Base-by-base conservation (phyloP, 164 flowering plant genomes). In the Vitis rotundifolia region DNA sequence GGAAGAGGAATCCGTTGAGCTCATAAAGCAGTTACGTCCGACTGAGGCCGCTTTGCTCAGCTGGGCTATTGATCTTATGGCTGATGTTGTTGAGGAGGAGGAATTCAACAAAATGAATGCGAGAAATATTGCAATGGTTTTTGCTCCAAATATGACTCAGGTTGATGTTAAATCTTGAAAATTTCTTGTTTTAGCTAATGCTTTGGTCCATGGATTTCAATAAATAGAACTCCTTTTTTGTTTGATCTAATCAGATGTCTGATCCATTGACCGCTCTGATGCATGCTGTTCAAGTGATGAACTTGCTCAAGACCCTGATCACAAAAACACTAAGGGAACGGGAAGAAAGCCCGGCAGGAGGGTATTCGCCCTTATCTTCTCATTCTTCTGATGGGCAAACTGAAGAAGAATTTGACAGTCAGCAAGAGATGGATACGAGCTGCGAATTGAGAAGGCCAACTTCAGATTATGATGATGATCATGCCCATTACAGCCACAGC, bases 201-300 rank as follows among this genome's bases (percentile, higher is more conserved):
- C 2, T 57, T n/a, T 44, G 29, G 6, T 18, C 13, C 60, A 16
- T 47, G 61, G 70, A 37, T 61, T 69, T 64, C 47, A 61, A 44
- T 11, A 5, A 22, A 54, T 51, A 29, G 48, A 47, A 19, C n/a
- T 12, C 13, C 9, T 63, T 44, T 70, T 58, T 68, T 18, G 37
- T 49, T 60, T 71, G 37, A 11, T 49, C 57, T 71, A 19, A 11
- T 15, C 81, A 95, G 98, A 91, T 95, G 99, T 85, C 99, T 57
- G 99, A 95, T 87, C 99, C 99, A 54, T 81, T 95, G 72, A 95
- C 97, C 51, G 99, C 99, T 18, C 78, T 95, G 48, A 95, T 95
- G 98, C 98, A 93, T 63, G 99, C 98, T 57, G 97, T 93, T 70
- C 98, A 95, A 95, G 97, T 95, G 29, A 95, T 95, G 98, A 95